Evolutionary conservation across 2,329 filamentous ascomycete genomes (phyloP), one percentile per base, ranked within the genome.

Genomic region (Venturia carpophila): DNA sequence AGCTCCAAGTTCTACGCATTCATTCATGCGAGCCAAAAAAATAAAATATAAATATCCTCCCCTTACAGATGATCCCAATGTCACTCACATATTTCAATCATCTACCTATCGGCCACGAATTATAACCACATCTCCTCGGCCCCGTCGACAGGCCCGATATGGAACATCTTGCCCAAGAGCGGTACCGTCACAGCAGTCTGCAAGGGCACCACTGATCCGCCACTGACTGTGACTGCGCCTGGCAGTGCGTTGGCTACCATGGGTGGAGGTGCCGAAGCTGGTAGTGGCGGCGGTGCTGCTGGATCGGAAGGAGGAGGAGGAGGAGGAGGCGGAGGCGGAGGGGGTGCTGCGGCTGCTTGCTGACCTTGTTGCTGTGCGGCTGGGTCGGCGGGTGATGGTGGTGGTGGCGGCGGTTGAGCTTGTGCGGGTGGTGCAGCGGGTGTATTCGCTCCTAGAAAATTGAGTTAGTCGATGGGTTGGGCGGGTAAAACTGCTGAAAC

Each of bases 111-210:
- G 15, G 5, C n/a, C n/a, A 24, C 41, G 4, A 43, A 3, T 56
- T 11, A 58, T 37, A 58, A 37, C 52, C 52, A 58, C 60, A 61
- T 61, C 39, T 61, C 61, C 30, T 47, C 61, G 9, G 34, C 43
- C 2, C 41, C 61, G n/a, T 47, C 43, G 5, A 64, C 63, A 27
- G 63, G 63, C n/a, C 63, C 63, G 24, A 64, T 58, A 60, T 64
- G 63, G 43, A 64, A 64, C 63, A 47, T 52, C 24, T 45, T 47
- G 21, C 64, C 58, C 34, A 58, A 39, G 27, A 66, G 47, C 19
- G 64, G 64, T 49, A 63, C 60, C 60, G 64, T 66, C 3, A 66
- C 60, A 9, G 64, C 42, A 58, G 60, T 66, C 43, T 66, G 60
- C 45, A 66, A 39, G 3, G 64, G 60, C 15, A 66, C 11, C 3